phyloP scores from a whole-genome alignment of 768 basidiomycete species.

The Leccinum imitatum region DNA sequence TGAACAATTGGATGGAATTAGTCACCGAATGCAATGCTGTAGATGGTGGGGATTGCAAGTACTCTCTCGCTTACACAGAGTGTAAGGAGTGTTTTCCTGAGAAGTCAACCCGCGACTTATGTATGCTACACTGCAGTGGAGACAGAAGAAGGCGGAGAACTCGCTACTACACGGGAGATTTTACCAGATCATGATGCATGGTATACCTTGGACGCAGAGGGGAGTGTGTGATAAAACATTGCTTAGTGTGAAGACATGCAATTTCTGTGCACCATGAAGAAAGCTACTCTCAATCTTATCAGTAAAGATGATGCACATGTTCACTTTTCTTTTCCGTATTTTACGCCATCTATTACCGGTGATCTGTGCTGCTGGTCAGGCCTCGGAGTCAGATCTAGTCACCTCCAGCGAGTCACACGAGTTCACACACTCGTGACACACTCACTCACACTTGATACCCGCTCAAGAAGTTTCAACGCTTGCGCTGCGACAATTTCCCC shows the following conservation, averaged over 20 bases:
- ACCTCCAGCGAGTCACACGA: too few species aligned
- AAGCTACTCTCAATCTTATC: too few species aligned
- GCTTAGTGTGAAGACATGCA: not conserved
- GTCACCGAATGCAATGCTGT: not conserved
- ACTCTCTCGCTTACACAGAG: not conserved
- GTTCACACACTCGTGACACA: too few species aligned
- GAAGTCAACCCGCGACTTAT: not conserved
- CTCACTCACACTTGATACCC: too few species aligned
- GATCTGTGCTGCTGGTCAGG: too few species aligned
- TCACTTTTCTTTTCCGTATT: too few species aligned
- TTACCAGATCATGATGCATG: not conserved
- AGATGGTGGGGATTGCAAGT: not conserved
- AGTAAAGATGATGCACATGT: too few species aligned
- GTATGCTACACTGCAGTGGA: not conserved
- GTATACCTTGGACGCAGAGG: constrained; percentile 3
- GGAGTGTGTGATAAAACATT: not conserved
- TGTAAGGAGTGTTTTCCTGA: not conserved
- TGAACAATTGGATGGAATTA: not conserved
- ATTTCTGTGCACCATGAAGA: too few species aligned
- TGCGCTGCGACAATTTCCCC: too few species aligned
- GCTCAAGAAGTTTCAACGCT: too few species aligned
- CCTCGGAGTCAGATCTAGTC: too few species aligned
- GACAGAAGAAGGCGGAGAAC: not conserved
- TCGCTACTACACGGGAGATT: not conserved
- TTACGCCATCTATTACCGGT: too few species aligned